phyloP scores from a whole-genome alignment of 306 rosid species.

The Macrotyloma uniflorum region DNA sequence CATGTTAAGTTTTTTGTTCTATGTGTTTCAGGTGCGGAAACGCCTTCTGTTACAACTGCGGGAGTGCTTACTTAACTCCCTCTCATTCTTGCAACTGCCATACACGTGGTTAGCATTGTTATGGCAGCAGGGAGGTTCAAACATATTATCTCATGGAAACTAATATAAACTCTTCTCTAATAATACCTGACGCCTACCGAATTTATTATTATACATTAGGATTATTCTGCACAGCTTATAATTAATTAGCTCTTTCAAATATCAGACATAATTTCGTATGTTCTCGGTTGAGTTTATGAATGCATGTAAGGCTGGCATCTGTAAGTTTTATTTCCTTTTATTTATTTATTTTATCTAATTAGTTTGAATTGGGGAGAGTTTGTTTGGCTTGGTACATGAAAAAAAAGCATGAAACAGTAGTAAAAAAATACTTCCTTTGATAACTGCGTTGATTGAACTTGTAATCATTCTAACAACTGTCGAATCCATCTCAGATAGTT shows the following conservation, averaged over 20 bases:
- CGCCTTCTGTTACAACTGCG: slow-evolving; percentile 58
- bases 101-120: slow-evolving; percentile 4
- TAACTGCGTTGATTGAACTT: too few species aligned
- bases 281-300: neutral
- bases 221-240: neutral
- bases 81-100: slow-evolving; percentile 33
- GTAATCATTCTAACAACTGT: too few species aligned
- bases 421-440: too few species aligned
- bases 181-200: neutral
- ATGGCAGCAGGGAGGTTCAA: neutral
- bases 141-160: neutral
- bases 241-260: neutral
- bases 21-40: slow-evolving; percentile 53
- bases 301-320: neutral
- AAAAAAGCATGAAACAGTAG: neutral
- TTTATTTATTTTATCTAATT: neutral
- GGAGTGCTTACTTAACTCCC: neutral
- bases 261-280: neutral
- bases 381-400: neutral
- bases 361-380: neutral
- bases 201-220: neutral
- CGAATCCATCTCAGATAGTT: too few species aligned
- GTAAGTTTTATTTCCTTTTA: neutral
- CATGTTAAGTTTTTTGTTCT: neutral
- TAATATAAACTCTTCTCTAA: neutral